phyloP scores from a whole-genome alignment of 305 asterid genomes.

The Stenogyne calaminthoides region DNA sequence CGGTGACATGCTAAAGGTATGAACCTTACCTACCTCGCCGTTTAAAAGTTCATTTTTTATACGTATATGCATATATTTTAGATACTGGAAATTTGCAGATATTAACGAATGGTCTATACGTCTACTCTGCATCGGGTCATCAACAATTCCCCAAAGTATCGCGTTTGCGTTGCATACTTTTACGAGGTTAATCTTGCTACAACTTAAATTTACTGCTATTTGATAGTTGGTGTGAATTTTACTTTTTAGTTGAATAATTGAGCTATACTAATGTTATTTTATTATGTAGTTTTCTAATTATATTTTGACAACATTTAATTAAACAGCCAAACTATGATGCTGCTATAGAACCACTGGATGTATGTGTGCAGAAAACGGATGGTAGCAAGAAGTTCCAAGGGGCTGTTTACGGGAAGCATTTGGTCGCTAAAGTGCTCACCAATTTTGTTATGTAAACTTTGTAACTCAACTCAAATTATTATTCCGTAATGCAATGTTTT shows the following conservation, averaged over 20 bases:
- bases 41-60: no score
- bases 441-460: constrained; percentile 45
- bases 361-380: constrained; percentile 62
- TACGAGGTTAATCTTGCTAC: constrained; percentile 59
- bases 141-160: constrained; percentile 62
- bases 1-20: constrained; percentile 93
- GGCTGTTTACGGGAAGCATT: constrained; percentile 87
- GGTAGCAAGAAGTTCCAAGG: constrained; percentile 59
- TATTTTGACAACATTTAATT: not conserved
- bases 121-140: constrained; percentile 84
- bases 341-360: constrained; percentile 63
- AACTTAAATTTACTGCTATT: no score
- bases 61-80: not conserved
- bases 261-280: not conserved
- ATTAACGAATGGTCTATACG: constrained; percentile 72
- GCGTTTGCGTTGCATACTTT: constrained; percentile 83
- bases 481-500: not conserved
- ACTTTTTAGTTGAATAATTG: not conserved
- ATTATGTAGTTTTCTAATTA: not conserved
- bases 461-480: not conserved
- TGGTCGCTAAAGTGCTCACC: constrained; percentile 71
- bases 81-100: constrained; percentile 43
- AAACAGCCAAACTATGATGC: constrained; percentile 81
- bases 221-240: not conserved
- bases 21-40: not conserved